Conservation (phyloP, 2,329 filamentous ascomycete species). For the Passalora sequoiae region DNA sequence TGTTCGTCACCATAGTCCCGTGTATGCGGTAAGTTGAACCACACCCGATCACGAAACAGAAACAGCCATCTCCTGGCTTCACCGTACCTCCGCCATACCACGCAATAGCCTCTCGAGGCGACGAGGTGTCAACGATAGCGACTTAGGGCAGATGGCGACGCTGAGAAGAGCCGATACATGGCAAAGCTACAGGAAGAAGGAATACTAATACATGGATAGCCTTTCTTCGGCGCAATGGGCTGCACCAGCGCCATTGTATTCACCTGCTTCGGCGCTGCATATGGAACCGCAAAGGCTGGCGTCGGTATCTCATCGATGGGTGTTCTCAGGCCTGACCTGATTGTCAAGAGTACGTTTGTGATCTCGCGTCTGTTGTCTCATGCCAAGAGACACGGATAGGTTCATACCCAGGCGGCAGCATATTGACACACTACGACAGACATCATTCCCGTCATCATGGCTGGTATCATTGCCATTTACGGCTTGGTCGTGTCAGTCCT, state of each 20-base stretch:
- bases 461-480: constrained; percentile 99
- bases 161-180: no score
- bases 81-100: constrained; percentile 1
- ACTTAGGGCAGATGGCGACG: no score
- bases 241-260: constrained; percentile 94
- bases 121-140: no score
- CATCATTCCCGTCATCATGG: constrained; percentile 99
- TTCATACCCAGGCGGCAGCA: constrained; percentile 4
- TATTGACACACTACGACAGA: constrained; percentile 50
- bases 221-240: constrained; percentile 97
- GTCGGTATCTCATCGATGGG: constrained; percentile 98
- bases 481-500: constrained; percentile 51
- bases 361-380: no score
- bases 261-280: constrained; percentile 93
- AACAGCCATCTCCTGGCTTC: constrained; percentile 14
- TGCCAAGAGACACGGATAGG: no score
- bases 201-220: constrained; percentile 41
- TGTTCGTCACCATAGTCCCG: constrained; percentile 61
- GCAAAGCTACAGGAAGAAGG: no score
- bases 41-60: constrained; percentile 9
- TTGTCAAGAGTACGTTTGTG: constrained; percentile 92
- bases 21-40: constrained; percentile 86
- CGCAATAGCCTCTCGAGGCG: no score
- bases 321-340: constrained; percentile 94
- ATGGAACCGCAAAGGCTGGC: constrained; percentile 98